Percentiles rank a stretch among this genome's conserved stretches.
Conservation (phyloP, 179 eudicot species). For the Corrigiola litoralis region DNA sequence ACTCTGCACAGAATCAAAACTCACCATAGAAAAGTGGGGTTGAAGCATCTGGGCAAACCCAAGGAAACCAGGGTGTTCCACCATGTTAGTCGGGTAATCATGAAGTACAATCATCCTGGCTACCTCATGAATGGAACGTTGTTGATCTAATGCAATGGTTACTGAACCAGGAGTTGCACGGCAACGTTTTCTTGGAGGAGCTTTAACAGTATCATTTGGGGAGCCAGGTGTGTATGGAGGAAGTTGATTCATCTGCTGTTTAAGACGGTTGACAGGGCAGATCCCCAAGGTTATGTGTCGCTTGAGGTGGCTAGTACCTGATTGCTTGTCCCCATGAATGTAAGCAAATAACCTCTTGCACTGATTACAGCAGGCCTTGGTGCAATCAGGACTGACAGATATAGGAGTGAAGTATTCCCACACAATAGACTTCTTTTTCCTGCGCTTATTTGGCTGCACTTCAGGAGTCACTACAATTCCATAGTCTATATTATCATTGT, state of each 20-base stretch:
- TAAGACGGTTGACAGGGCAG: slow-evolving; percentile 49
- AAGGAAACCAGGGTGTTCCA: slow-evolving; percentile 45
- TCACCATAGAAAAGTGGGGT: slow-evolving; percentile 41
- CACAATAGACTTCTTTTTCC: slow-evolving; percentile 78
- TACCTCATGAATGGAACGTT: slow-evolving; percentile 34
- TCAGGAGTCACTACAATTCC: slow-evolving; percentile 28
- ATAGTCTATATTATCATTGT: slow-evolving; percentile 15
- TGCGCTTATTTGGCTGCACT: slow-evolving; percentile 40
- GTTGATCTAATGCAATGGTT: slow-evolving; percentile 41
- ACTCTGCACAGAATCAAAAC: slow-evolving; percentile 30
- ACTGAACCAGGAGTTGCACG: slow-evolving; percentile 39
- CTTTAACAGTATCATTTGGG: slow-evolving; percentile 28
- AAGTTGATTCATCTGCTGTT: slow-evolving; percentile 33
- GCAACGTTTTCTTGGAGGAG: slow-evolving; percentile 56
- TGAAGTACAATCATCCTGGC: slow-evolving; percentile 54
- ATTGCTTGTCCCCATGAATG: slow-evolving; percentile 55
- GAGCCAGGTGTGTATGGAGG: slow-evolving; percentile 20
- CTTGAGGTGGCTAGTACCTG: slow-evolving; percentile 95
- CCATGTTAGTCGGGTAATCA: slow-evolving; percentile 48
- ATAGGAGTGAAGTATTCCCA: slow-evolving; percentile 81
- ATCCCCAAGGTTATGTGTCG: slow-evolving; percentile 70
- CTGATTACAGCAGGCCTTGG: slow-evolving; percentile 70
- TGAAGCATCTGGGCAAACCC: slow-evolving; percentile 41
- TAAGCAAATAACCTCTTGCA: slow-evolving; percentile 87
- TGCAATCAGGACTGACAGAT: slow-evolving; percentile 41